These are phyloP conservation scores for Auricularia sp. DNA, from an alignment of 768 basidiomycete genomes.

Conservation along the genomic window DNA sequence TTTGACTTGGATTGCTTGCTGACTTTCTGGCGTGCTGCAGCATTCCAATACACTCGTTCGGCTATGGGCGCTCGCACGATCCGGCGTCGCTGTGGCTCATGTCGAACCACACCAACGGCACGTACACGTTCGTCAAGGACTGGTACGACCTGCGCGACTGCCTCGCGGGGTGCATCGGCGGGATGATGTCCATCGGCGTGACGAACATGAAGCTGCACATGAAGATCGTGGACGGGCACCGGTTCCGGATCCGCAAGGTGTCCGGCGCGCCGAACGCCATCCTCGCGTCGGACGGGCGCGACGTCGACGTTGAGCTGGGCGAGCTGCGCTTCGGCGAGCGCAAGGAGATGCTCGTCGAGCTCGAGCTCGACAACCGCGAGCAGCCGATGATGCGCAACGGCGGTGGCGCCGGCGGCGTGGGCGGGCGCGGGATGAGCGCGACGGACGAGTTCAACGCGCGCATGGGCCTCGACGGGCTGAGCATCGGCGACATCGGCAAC, in stretches of 20 bases:
- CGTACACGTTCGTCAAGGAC: slow-evolving; percentile 86
- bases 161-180: slow-evolving; percentile 89
- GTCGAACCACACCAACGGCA: slow-evolving; percentile 95
- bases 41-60: slow-evolving; percentile 93
- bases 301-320: slow-evolving; percentile 91
- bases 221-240: slow-evolving; percentile 79
- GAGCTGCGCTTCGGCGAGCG: slow-evolving; percentile 93
- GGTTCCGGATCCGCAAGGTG: slow-evolving; percentile 91
- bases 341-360: slow-evolving; percentile 94
- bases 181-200: slow-evolving; percentile 92
- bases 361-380: slow-evolving; percentile 73
- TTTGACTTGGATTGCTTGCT: background rate
- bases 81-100: slow-evolving; percentile 97
- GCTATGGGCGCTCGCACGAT: slow-evolving; percentile 94
- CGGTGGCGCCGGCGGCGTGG: slow-evolving; percentile 17
- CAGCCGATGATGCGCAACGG: slow-evolving; percentile 11
- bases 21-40: slow-evolving; percentile 10
- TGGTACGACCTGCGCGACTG: slow-evolving; percentile 82
- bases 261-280: slow-evolving; percentile 83
- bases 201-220: slow-evolving; percentile 93
- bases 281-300: slow-evolving; percentile 82
- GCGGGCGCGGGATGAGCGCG: slow-evolving; percentile 26
- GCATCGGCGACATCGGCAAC: slow-evolving; percentile 63
- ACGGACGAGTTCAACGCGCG: slow-evolving; percentile 24
- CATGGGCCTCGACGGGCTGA: slow-evolving; percentile 24